Percentiles rank a stretch among this genome's conserved stretches.
phyloP scores from a whole-genome alignment of 208 protist genomes.

The Trypanosomatidae sp. region DNA sequence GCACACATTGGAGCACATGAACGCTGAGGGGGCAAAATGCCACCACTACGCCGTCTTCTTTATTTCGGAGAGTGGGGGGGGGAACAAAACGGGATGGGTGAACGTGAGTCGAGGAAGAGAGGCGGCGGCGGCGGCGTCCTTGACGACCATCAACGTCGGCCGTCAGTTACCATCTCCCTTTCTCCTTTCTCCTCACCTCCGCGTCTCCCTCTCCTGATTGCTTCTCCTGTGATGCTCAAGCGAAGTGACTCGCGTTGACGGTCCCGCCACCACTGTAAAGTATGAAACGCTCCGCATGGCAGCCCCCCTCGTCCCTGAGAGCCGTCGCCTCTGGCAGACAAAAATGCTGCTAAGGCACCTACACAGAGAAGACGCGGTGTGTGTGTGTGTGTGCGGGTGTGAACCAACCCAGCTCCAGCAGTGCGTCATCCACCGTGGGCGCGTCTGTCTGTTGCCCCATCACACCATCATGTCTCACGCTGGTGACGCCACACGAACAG shows the following conservation, averaged over 20 bases:
- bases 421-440: neutral
- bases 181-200: neutral
- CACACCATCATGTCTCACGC: neutral
- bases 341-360: neutral
- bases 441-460: neutral
- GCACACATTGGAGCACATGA: neutral
- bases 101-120: neutral
- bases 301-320: neutral
- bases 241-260: neutral
- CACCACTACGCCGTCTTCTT: neutral
- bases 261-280: neutral
- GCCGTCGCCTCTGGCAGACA: neutral
- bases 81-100: neutral
- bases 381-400: neutral
- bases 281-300: neutral
- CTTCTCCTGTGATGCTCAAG: neutral
- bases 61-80: neutral
- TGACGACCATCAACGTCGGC: neutral
- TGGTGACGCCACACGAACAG: slow-evolving; percentile 35
- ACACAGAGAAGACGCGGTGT: neutral
- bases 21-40: neutral
- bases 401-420: neutral
- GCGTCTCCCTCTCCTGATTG: neutral
- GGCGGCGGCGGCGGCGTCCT: neutral
- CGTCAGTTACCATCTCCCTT: neutral